Evolutionary conservation across 352 stramenopile species (phyloP), one percentile per base, ranked within the genome.

Genomic region (Phytopythium helicoides): DNA sequence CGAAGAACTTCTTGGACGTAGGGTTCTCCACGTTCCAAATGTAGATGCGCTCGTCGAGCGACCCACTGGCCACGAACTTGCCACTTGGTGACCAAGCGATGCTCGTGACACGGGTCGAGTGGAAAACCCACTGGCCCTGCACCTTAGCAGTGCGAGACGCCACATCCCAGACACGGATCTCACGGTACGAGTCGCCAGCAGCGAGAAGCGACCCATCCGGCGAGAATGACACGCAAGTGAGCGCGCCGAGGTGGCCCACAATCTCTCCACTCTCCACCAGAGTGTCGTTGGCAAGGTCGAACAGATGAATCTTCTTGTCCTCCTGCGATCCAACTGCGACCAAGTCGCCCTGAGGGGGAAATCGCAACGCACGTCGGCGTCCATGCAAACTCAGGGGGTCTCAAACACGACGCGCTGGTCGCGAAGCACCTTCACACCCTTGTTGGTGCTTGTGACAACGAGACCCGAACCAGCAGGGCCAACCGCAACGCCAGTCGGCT

Each of bases 31-130:
- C 68, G 63, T 86, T 96, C 96, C 96, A 99, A 18, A 99, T 80
- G 71, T 97, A 98, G 55, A 99, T 94, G 50, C 90, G 92, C 58
- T 98, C 96, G 66, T 99, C 96, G 18, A 95, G 78, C 39, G 94
- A 92, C 8, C 93, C 90, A 54, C 89, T 98, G 12, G 87, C 96
- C 7, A 99, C 62, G 33, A 94, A 87, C 42, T 87, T 86, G 53
- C 94, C 86, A 58, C 95, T 94, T 1, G 86, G 84, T 22, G 89
- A 94, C 93, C 96, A 99, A 25, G 94, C 84, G 8, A 99, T 70
- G 40, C 75, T 92, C 23, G 86, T 97, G 39, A 99, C 91, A 21
- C 84, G 82, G 55, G 96, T 97, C 48, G 95, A 96, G 73, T 99
- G 96, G 76, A 97, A 98, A 19, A 98, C 95, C 96, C 96, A 99